A percentile compares a stretch with the other conserved stretches of the same genome.
These are phyloP conservation scores for Pleurostoma richardsiae DNA, from an alignment of 2,329 filamentous ascomycete genomes.

Conservation along the genomic window DNA sequence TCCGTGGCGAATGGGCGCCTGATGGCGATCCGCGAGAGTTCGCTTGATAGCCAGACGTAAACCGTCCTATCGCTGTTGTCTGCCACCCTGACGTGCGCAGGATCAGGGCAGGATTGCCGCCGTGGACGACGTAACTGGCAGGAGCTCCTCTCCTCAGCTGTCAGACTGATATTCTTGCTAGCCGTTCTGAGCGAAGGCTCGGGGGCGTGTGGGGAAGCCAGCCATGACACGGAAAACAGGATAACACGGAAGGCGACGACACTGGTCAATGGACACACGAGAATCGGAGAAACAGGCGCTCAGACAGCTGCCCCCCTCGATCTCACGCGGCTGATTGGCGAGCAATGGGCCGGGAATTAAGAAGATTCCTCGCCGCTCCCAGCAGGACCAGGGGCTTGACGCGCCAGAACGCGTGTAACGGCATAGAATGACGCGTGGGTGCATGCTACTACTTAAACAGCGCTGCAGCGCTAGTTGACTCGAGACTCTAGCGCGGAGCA, in stretches of 20 bases:
- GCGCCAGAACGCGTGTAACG: neutral
- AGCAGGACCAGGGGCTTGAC: neutral
- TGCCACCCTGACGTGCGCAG: neutral
- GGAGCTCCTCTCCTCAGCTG: neutral
- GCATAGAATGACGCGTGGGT: neutral
- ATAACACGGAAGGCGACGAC: neutral
- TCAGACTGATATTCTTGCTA: neutral
- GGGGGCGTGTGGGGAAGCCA: neutral
- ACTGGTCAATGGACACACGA: too few species aligned
- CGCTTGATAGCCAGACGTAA: neutral
- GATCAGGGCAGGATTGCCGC: too few species aligned
- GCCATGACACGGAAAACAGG: neutral
- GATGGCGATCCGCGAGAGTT: neutral
- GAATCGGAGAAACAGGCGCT: neutral
- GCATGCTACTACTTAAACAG: neutral
- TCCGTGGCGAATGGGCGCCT: too few species aligned
- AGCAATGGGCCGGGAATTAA: neutral
- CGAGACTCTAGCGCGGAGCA: too few species aligned
- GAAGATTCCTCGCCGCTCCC: neutral
- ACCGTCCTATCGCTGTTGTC: neutral
- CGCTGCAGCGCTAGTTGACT: neutral
- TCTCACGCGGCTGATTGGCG: neutral
- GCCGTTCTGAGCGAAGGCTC: neutral
- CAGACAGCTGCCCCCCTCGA: neutral
- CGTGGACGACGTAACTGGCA: too few species aligned